phyloP scores from a whole-genome alignment of 306 rosid genomes.

The Erythrophleum fordii region DNA sequence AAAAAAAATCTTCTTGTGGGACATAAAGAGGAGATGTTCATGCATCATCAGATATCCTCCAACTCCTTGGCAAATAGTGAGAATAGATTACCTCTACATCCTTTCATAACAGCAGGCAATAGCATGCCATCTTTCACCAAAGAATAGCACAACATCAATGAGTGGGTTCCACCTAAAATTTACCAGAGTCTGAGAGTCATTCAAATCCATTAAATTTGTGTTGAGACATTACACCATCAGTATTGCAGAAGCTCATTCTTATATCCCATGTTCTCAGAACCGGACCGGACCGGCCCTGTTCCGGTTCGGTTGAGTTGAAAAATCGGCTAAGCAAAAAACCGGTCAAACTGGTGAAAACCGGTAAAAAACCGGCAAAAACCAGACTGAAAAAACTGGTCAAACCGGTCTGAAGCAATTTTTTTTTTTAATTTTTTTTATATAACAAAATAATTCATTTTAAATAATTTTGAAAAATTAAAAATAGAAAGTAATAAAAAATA shows the following conservation, averaged over 20 bases:
- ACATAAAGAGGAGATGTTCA: not conserved
- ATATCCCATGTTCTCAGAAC: too few species aligned
- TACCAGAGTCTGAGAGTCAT: constrained; percentile 1
- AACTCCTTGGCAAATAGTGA: not conserved
- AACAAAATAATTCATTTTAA: too few species aligned
- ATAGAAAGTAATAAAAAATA: too few species aligned
- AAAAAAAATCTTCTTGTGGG: not conserved
- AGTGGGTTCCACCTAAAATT: constrained; percentile 7
- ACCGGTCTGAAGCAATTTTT: too few species aligned
- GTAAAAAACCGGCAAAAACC: too few species aligned
- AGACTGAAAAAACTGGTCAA: too few species aligned
- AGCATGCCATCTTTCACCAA: constrained; percentile 1
- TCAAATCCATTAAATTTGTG: constrained; percentile 17
- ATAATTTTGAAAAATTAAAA: too few species aligned
- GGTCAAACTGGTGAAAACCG: too few species aligned
- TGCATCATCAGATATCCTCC: not conserved
- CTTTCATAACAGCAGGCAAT: not conserved
- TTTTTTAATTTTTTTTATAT: too few species aligned
- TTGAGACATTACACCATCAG: constrained; percentile 8
- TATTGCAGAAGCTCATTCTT: not conserved
- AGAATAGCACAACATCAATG: not conserved
- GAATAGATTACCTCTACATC: not conserved
- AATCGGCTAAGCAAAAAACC: too few species aligned
- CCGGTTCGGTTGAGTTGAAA: too few species aligned
- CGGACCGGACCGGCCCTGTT: too few species aligned